These are phyloP conservation scores for Clonostachys rhizophaga DNA, from an alignment of 2,329 filamentous ascomycete species.

Conservation along the genomic window DNA sequence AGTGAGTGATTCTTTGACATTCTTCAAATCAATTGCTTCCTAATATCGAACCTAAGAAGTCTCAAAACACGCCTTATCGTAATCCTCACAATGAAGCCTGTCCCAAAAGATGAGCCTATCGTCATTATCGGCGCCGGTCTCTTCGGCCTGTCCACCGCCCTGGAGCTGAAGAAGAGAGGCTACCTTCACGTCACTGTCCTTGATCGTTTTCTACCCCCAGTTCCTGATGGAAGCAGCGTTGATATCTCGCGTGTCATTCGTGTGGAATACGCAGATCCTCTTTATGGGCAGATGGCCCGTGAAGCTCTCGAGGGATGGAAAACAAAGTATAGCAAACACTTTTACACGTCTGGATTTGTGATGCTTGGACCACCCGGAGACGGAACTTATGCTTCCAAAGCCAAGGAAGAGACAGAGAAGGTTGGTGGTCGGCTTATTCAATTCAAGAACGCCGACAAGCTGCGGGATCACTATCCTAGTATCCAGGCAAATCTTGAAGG, in stretches of 20 bases:
- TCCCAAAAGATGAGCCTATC: neutral
- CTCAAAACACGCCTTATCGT: too few relatives aligned
- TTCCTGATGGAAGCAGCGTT: conserved; percentile 25
- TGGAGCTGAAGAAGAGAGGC: conserved; percentile 1
- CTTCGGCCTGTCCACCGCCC: conserved; percentile 4
- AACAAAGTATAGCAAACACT: conserved; percentile 17
- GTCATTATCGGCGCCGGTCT: conserved; percentile 5
- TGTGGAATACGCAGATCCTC: conserved; percentile 58
- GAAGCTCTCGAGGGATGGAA: conserved; percentile 19
- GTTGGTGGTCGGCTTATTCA: conserved; percentile 12
- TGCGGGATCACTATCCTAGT: conserved; percentile 8
- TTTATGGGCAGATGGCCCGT: conserved; percentile 55
- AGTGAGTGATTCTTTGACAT: too few relatives aligned
- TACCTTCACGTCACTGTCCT: conserved; percentile 1
- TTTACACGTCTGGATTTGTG: conserved; percentile 21
- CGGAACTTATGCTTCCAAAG: conserved; percentile 13
- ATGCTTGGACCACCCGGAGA: conserved; percentile 14
- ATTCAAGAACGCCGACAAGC: conserved; percentile 13
- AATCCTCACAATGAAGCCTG: neutral
- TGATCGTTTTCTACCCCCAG: neutral
- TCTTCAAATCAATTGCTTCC: too few relatives aligned
- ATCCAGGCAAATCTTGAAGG: conserved; percentile 13
- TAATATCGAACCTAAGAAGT: too few relatives aligned
- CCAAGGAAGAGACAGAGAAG: conserved; percentile 4
- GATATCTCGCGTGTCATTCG: conserved; percentile 34